These are phyloP conservation scores for Salix purpurea DNA, from an alignment of 345 rosid species.

Conservation along the genomic window DNA sequence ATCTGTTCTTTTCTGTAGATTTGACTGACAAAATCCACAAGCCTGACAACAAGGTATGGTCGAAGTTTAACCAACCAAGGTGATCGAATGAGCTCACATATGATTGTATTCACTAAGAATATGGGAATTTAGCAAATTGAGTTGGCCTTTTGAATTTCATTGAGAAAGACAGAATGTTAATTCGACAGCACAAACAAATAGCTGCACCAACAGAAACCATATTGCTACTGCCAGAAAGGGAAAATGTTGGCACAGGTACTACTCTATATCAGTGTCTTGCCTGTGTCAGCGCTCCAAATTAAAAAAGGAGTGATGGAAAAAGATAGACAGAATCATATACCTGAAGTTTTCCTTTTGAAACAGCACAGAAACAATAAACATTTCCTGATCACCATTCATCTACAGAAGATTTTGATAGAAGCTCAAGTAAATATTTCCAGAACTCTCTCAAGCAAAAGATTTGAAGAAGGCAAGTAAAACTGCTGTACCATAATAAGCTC, in stretches of 20 bases:
- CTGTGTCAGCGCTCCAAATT: neutral
- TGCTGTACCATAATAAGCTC: constrained; percentile 60
- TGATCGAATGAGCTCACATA: neutral
- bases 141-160: neutral
- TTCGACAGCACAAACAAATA: neutral
- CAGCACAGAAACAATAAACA: constrained; percentile 49
- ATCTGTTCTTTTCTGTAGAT: constrained; percentile 49
- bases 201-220: neutral
- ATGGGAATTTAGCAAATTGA: neutral
- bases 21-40: constrained; percentile 44
- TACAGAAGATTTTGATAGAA: constrained; percentile 19
- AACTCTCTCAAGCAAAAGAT: constrained; percentile 4
- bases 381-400: constrained; percentile 79
- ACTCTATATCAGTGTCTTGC: neutral
- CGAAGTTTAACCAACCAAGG: neutral
- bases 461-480: neutral
- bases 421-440: neutral
- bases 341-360: constrained; percentile 57
- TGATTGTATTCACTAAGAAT: neutral
- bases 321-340: constrained; percentile 18
- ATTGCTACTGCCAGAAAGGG: neutral
- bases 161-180: neutral
- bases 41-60: constrained; percentile 34
- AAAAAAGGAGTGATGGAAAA: too few relatives aligned
- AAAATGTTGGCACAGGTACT: neutral